Evolutionary conservation across 495 filamentous ascomycete genomes (phyloP), one percentile per base, ranked within the genome.

Genomic region (Penicillium ochrochloron): DNA sequence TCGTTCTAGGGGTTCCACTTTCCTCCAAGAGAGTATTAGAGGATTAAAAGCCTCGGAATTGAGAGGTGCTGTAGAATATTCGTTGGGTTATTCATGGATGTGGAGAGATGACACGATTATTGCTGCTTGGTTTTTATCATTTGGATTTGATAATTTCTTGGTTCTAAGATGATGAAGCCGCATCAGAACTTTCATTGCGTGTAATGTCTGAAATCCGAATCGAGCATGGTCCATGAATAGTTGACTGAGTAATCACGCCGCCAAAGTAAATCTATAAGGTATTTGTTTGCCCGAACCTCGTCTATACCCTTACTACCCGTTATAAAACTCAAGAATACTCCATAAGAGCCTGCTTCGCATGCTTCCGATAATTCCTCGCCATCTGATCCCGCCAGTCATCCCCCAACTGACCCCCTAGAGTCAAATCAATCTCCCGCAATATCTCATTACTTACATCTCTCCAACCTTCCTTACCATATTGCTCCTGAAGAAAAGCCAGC

Each of bases 371-470:
- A 8, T 48, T 54, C 21, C 44, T 21, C 6, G 66, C 48, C 25
- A 68, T 14, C 31, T 53, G 42, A 11, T 68, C 61, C 6, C 66
- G 66, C 66, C 66, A 68, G 17, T 68, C 59, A 56, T 68, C 66
- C 8, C 66, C 66, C 11, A 50, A 19, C 25, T 60, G 55, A 9
- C 48, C 60, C 2, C 54, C 46, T 2, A 65, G n/a, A 15, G 62
- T 61, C 19, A 68, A 15, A 29, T 68, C 66, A 10, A 68, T 46
- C 31, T 68, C 66, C 17, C 66, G 44, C 15, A 68, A 17, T 23
- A 68, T 33, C 33, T 68, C 66, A 60, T 68, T 34, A 33, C 66
- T 68, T 3, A 68, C 59, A 65, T 68, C 66, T 15, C 15, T 59
- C 66, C 66, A 68, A 8, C 7, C 21, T 0, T 58, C 31, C 17